phyloP scores from a whole-genome alignment of 2,329 filamentous ascomycete genomes.

The Zymoseptoria crescenta region DNA sequence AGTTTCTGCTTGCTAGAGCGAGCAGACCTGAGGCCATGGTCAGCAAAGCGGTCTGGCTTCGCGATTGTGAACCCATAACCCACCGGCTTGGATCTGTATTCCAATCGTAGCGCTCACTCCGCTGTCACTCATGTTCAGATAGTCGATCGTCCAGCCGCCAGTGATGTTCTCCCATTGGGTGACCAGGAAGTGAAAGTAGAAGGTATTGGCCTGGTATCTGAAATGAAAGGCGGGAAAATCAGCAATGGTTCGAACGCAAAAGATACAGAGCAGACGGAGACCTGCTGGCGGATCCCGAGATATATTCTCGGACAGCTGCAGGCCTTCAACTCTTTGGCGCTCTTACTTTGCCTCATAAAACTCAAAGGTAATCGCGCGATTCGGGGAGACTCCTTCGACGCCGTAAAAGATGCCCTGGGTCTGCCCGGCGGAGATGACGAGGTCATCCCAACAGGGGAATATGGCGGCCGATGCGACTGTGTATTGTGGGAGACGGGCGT shows the following conservation, averaged over 20 bases:
- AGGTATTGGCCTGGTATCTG: slow-evolving; percentile 1
- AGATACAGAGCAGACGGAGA: too few species aligned
- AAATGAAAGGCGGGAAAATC: neutral
- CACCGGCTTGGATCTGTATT: slow-evolving; percentile 6
- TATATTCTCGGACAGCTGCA: neutral
- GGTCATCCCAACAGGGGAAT: slow-evolving; percentile 17
- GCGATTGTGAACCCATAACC: neutral
- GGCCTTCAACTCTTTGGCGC: neutral
- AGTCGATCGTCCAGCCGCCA: slow-evolving; percentile 6
- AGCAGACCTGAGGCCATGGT: too few species aligned
- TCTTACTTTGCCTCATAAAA: slow-evolving; percentile 5
- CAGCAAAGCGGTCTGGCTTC: too few species aligned
- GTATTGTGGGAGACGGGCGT: slow-evolving; percentile 2
- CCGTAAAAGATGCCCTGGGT: slow-evolving; percentile 20
- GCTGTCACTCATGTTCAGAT: slow-evolving; percentile 9
- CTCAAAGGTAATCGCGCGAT: slow-evolving; percentile 11
- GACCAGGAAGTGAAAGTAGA: slow-evolving; percentile 18
- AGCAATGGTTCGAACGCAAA: too few species aligned
- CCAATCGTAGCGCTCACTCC: slow-evolving; percentile 8
- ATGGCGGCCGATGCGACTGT: slow-evolving; percentile 6
- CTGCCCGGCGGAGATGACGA: slow-evolving; percentile 12
- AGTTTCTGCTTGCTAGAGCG: too few species aligned
- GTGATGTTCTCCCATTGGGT: slow-evolving; percentile 5
- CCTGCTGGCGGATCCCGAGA: too few species aligned
- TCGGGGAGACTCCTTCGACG: slow-evolving; percentile 4